Evolutionary conservation across 176 grass and related monocot species (phyloP).

Genomic region (Hyparrhenia diplandra): DNA sequence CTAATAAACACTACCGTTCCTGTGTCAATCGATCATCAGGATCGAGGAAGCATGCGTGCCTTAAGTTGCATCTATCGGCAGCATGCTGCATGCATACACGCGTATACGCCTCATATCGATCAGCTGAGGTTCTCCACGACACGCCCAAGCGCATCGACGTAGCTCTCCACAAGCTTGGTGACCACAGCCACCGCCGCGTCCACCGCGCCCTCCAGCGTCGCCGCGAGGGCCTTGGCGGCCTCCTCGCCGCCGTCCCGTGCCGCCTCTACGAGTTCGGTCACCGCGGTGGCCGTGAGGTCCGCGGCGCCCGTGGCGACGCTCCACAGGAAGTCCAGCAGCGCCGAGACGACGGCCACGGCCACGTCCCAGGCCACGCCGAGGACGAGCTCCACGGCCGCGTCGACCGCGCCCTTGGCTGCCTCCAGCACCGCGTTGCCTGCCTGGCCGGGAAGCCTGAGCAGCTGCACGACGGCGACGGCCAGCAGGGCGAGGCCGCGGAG

Average conservation of each 20-base stretch:
- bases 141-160: slow-evolving; percentile 25
- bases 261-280: slow-evolving; percentile 15
- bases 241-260: slow-evolving; percentile 25
- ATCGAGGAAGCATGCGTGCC: neutral
- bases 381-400: neutral
- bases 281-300: slow-evolving; percentile 15
- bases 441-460: slow-evolving; percentile 36
- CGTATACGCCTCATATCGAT: neutral
- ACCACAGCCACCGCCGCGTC: neutral
- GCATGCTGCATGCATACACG: neutral
- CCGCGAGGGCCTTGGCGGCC: neutral
- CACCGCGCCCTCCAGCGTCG: slow-evolving; percentile 22
- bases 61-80: neutral
- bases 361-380: slow-evolving; percentile 15
- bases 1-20: no score
- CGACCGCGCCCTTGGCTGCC: neutral
- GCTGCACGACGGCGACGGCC: slow-evolving; percentile 19
- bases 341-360: slow-evolving; percentile 5
- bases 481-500: slow-evolving; percentile 34
- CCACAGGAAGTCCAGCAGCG: slow-evolving; percentile 20
- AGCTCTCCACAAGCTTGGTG: slow-evolving; percentile 27
- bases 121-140: slow-evolving; percentile 31
- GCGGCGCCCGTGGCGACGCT: neutral
- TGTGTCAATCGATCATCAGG: neutral
- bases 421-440: slow-evolving; percentile 28